A percentile compares a stretch with the other conserved stretches of the same genome.
Evolutionary conservation across 345 rosid species (phyloP).

Genomic region (Noccaea caerulescens): DNA sequence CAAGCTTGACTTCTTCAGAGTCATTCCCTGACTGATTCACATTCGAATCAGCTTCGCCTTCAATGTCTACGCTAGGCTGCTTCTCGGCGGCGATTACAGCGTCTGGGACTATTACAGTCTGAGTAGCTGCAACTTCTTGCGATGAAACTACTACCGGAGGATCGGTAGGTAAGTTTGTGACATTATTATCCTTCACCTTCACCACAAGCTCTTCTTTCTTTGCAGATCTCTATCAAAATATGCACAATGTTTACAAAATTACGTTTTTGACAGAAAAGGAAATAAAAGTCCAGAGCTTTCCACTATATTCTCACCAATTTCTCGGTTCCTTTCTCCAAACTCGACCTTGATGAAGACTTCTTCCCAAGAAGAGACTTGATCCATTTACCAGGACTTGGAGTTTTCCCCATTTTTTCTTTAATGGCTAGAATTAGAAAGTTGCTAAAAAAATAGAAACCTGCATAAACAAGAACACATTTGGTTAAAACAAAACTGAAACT

Average conservation of each 20-base stretch:
- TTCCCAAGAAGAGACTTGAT: constrained; percentile 69
- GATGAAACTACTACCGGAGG: constrained; percentile 39
- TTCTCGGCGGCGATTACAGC: constrained; percentile 34
- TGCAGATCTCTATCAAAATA: constrained; percentile 53
- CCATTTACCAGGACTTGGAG: constrained; percentile 84
- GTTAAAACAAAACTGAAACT: neutral
- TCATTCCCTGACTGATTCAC: constrained; percentile 46
- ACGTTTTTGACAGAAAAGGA: neutral
- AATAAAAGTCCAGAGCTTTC: neutral
- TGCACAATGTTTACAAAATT: constrained; percentile 14
- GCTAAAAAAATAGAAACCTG: constrained; percentile 31
- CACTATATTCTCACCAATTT: constrained; percentile 47
- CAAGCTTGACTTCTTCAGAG: constrained; percentile 51
- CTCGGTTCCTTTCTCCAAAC: constrained; percentile 53
- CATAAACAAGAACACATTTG: constrained; percentile 29
- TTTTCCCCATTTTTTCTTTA: constrained; percentile 61
- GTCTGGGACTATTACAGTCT: constrained; percentile 41
- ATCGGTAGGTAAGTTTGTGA: constrained; percentile 40
- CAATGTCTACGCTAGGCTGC: constrained; percentile 41
- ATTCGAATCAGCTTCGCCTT: neutral
- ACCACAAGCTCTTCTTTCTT: constrained; percentile 56
- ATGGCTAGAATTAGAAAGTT: constrained; percentile 16
- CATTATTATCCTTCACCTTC: constrained; percentile 49
- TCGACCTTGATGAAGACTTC: constrained; percentile 70
- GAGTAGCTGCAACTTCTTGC: constrained; percentile 41